Evolutionary conservation across 2,329 filamentous ascomycete genomes (phyloP).

Genomic region (Torrubiella hemipterigena): DNA sequence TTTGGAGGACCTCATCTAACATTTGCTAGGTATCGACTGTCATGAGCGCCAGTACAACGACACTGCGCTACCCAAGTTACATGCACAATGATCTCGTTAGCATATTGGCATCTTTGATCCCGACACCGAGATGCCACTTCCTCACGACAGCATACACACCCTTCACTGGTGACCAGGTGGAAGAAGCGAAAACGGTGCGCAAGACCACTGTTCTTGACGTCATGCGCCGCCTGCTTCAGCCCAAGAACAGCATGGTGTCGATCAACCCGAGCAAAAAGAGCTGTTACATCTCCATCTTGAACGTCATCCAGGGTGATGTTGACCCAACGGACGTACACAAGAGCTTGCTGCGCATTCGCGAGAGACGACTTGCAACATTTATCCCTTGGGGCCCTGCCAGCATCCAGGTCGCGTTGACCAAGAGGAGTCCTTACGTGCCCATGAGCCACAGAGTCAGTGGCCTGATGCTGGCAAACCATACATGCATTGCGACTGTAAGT

Average conservation of each 20-base stretch:
- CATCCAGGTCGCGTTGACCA: conserved; percentile 93
- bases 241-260: conserved; percentile 98
- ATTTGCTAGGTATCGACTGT: conserved; percentile 68
- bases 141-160: conserved; percentile 97
- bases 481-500: conserved; percentile 78
- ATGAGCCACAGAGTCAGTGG: conserved; percentile 92
- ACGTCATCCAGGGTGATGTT: conserved; percentile 97
- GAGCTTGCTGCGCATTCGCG: conserved; percentile 87
- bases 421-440: conserved; percentile 90
- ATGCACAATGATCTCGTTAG: conserved; percentile 99
- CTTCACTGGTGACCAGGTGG: conserved; percentile 91
- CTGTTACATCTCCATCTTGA: conserved; percentile 97
- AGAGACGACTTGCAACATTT: conserved; percentile 86
- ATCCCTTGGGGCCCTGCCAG: conserved; percentile 97
- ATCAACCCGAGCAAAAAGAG: conserved; percentile 92
- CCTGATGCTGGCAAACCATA: conserved; percentile 96
- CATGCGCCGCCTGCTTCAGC: conserved; percentile 88
- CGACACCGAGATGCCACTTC: conserved; percentile 94
- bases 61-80: conserved; percentile 91
- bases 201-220: conserved; percentile 98
- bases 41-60: conserved; percentile 97
- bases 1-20: conserved; percentile 5
- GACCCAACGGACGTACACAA: conserved; percentile 98
- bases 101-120: conserved; percentile 90
- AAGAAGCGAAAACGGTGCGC: conserved; percentile 92